phyloP scores from a whole-genome alignment of 139 green algal species.

The Edaphochlamys debaryana region DNA sequence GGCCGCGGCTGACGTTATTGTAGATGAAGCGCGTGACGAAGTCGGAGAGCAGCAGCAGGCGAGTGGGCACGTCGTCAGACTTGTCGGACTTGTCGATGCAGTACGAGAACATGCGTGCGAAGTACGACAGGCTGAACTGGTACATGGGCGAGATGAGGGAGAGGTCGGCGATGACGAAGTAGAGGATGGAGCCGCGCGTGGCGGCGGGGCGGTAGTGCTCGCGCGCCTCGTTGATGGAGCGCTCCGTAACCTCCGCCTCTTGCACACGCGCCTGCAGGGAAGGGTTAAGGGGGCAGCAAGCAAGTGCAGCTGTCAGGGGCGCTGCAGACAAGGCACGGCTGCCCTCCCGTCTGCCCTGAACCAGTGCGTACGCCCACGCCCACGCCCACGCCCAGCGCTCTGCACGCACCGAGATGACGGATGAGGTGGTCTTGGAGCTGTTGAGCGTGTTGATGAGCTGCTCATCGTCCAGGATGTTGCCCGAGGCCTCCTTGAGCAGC shows the following conservation, averaged over 20 bases:
- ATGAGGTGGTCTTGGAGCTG: constrained; percentile 84
- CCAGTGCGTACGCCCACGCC: not conserved
- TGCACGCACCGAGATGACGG: constrained; percentile 64
- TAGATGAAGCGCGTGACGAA: constrained; percentile 85
- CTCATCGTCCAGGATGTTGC: constrained; percentile 93
- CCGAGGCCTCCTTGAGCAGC: constrained; percentile 85
- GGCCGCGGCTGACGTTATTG: constrained; percentile 78
- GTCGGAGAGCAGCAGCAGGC: constrained; percentile 70
- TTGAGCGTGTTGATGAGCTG: constrained; percentile 91
- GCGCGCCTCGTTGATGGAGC: constrained; percentile 79
- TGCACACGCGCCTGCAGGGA: constrained; percentile 75
- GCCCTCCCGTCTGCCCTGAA: too few species aligned
- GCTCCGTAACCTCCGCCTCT: constrained; percentile 86
- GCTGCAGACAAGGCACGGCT: too few species aligned
- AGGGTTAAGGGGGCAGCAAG: too few species aligned
- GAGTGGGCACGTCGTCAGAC: constrained; percentile 64
- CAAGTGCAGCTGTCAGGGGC: too few species aligned
- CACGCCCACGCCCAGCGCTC: not conserved
- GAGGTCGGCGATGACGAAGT: constrained; percentile 85
- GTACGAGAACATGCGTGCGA: constrained; percentile 80
- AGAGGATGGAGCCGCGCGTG: constrained; percentile 77
- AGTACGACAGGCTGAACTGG: constrained; percentile 82
- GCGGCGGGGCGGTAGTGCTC: constrained; percentile 83
- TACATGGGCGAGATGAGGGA: constrained; percentile 88
- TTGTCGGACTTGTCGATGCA: constrained; percentile 79